Conservation (phyloP, 2,329 filamentous ascomycete species). For the Pyrenophora seminiperda region DNA sequence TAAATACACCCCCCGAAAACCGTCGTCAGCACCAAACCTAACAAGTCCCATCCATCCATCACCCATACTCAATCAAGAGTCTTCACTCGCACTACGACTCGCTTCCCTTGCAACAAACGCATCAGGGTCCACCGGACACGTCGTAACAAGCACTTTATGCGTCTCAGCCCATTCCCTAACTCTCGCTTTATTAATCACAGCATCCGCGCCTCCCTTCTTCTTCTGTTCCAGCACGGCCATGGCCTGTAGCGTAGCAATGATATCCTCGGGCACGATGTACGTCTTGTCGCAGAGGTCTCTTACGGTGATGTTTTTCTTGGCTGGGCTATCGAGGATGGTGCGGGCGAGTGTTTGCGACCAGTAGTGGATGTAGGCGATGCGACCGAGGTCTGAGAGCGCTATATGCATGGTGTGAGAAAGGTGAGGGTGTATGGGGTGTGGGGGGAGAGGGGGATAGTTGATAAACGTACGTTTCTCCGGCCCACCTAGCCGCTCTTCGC, state of each 20-base stretch:
- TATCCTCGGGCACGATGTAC: conserved; percentile 85
- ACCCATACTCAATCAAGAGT: conserved; percentile 7
- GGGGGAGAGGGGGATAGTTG: too few relatives aligned
- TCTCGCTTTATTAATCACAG: conserved; percentile 61
- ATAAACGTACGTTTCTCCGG: conserved; percentile 77
- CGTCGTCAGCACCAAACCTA: too few relatives aligned
- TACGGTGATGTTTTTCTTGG: conserved; percentile 64
- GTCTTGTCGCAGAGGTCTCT: conserved; percentile 75
- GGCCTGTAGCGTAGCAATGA: conserved; percentile 74
- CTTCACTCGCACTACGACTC: conserved; percentile 36
- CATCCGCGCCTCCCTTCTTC: conserved; percentile 57
- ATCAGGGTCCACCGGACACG: conserved; percentile 67
- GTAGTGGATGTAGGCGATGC: conserved; percentile 80
- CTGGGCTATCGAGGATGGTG: conserved; percentile 57
- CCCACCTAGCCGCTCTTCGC: conserved; percentile 83
- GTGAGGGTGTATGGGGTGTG: background rate
- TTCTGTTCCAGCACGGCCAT: conserved; percentile 71
- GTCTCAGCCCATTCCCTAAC: conserved; percentile 70
- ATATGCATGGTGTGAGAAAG: conserved; percentile 18
- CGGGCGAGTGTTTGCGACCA: conserved; percentile 85
- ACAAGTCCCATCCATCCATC: conserved; percentile 1
- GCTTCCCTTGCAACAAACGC: conserved; percentile 70
- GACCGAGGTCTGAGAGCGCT: conserved; percentile 81
- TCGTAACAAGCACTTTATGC: conserved; percentile 66
- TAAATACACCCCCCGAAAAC: too few relatives aligned